Percentiles rank a stretch among this genome's conserved stretches.
Conservation (phyloP, 345 rosid species). For the Aurinia saxatilis region DNA sequence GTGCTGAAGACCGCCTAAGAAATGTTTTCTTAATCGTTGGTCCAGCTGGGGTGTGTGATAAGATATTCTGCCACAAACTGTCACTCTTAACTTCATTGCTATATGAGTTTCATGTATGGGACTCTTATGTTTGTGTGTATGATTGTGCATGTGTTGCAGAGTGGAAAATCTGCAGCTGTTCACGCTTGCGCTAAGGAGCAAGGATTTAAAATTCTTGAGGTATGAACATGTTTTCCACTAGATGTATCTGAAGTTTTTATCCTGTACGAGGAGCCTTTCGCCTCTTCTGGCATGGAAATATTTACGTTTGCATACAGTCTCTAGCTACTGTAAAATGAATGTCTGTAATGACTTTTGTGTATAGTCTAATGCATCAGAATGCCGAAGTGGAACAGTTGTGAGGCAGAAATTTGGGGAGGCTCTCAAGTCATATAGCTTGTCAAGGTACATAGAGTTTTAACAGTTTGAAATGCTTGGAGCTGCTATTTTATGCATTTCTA, state of each 20-base stretch:
- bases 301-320: not conserved
- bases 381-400: conserved; percentile 69
- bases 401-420: conserved; percentile 88
- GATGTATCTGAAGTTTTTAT: not conserved
- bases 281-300: not conserved
- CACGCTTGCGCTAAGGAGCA: conserved; percentile 92
- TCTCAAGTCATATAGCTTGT: conserved; percentile 54
- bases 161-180: conserved; percentile 94
- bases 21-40: conserved; percentile 82
- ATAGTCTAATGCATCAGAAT: conserved; percentile 84
- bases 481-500: conserved; percentile 11
- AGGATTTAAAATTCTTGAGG: conserved; percentile 88
- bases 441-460: conserved; percentile 46
- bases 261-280: not conserved
- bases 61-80: conserved; percentile 12
- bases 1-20: conserved; percentile 43
- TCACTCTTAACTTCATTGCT: not conserved
- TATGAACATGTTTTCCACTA: conserved; percentile 20
- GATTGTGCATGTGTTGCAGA: conserved; percentile 42
- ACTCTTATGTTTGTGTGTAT: conserved; percentile 9
- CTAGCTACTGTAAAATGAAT: not conserved
- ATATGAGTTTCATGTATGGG: not conserved
- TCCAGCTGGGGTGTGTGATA: conserved; percentile 54
- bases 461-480: conserved; percentile 4
- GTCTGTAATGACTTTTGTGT: conserved; percentile 3